Conservation (phyloP, 352 stramenopile genomes). For the Pelagophyceae sp. region DNA sequence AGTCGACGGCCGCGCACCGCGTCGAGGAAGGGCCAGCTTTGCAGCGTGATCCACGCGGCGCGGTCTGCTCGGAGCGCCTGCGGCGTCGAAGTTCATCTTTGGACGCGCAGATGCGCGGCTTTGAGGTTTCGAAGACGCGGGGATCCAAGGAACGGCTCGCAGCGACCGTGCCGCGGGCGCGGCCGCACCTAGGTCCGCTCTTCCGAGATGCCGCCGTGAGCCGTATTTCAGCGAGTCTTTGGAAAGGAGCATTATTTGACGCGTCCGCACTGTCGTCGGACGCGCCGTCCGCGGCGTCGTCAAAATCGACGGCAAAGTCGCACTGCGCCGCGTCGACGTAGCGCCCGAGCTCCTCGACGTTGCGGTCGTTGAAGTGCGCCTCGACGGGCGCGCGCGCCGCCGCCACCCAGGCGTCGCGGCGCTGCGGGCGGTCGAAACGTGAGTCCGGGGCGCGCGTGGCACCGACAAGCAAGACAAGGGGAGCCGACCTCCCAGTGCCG, state of each 20-base stretch:
- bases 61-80: slow-evolving; percentile 14
- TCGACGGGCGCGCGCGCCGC: not conserved
- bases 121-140: too few species aligned
- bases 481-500: slow-evolving; percentile 69
- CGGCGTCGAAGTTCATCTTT: too few species aligned
- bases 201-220: too few species aligned
- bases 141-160: not conserved
- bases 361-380: slow-evolving; percentile 82
- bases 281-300: slow-evolving; percentile 20
- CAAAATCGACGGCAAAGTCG: slow-evolving; percentile 74
- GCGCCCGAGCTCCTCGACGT: slow-evolving; percentile 72
- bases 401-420: slow-evolving; percentile 13
- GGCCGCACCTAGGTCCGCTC: too few species aligned
- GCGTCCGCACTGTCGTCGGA: too few species aligned
- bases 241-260: too few species aligned
- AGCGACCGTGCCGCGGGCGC: too few species aligned
- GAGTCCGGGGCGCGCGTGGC: too few species aligned
- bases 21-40: slow-evolving; percentile 43
- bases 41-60: slow-evolving; percentile 33
- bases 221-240: too few species aligned
- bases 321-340: slow-evolving; percentile 67
- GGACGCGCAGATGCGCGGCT: too few species aligned
- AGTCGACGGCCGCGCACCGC: too few species aligned
- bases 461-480: slow-evolving; percentile 31
- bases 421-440: slow-evolving; percentile 24